A percentile compares a stretch with the other conserved stretches of the same genome.
Evolutionary conservation across 495 filamentous ascomycete species (phyloP).

Genomic region (Penicillium cosmopolitanum): DNA sequence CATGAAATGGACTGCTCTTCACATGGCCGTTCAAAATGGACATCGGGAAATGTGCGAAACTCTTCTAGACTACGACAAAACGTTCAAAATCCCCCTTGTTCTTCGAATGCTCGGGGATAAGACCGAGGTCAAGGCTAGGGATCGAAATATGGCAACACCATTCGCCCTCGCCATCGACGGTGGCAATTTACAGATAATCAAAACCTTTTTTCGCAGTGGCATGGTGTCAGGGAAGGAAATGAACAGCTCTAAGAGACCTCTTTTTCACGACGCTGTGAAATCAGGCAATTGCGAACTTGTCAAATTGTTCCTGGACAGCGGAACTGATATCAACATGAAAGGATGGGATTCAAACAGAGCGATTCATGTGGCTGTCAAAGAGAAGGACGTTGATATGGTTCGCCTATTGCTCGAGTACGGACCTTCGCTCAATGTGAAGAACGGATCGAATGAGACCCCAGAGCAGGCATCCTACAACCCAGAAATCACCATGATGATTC

Average conservation of each 20-base stretch:
- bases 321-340: constrained; percentile 7
- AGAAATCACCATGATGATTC: constrained; percentile 11
- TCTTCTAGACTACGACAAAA: constrained; percentile 1
- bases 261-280: constrained; percentile 13
- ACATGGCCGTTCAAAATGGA: background rate
- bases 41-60: background rate
- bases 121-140: background rate
- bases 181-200: background rate
- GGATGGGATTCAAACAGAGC: constrained; percentile 6
- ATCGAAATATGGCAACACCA: background rate
- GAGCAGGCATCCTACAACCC: constrained; percentile 6
- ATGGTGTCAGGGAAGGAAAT: background rate
- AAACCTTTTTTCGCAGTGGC: constrained; percentile 1
- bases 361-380: constrained; percentile 7
- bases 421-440: constrained; percentile 4
- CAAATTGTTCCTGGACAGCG: constrained; percentile 4
- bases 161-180: constrained; percentile 2
- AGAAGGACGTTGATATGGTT: constrained; percentile 11
- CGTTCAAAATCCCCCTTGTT: background rate
- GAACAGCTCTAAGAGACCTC: constrained; percentile 2
- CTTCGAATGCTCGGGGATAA: background rate
- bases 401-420: constrained; percentile 7
- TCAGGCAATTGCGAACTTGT: background rate
- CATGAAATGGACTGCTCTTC: background rate
- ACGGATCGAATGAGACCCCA: constrained; percentile 1